Evolutionary conservation across 2,329 filamentous ascomycete genomes (phyloP), one percentile per base, ranked within the genome.

Genomic region (Calycina herbarum): DNA sequence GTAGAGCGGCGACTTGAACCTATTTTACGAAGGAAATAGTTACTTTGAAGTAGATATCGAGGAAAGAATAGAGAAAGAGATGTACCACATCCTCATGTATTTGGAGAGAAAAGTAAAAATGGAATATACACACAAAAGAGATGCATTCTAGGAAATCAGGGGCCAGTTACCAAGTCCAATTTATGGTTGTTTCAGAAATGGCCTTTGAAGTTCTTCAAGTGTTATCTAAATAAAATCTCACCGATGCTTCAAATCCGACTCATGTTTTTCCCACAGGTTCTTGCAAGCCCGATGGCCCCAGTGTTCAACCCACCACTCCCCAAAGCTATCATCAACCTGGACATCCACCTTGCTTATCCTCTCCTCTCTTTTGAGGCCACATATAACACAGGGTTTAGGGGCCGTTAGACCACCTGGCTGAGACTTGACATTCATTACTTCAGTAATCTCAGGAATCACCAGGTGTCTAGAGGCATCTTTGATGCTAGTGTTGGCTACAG

Each of bases 291-390:
- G 81, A 78, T 94, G 91, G 0, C 90, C 92, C 90, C 93, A 94
- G 76, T 94, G 89, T 57, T 97, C 93, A 54, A 90, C 82, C 94
- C 94, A 98, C 92, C 93, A 98, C 80, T 98, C 94, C 13, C 93
- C 93, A 81, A 97, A 97, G 76, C 91, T 93, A 77, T 98, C 94
- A 73, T 94, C 89, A 8, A 96, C 81, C 73, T 89, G 83, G 62
- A 88, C 79, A 75, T 89, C 85, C 40, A 95, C 85, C 74, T 89
- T 92, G 24, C 80, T 77, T 11, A 97, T 82, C 60, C 94, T 85
- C 79, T 98, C 94, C 51, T 97, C 93, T 69, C 94, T 83, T 79
- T 92, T 95, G 69, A 98, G 78, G 0, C 94, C 94, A 77, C 94
- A 98, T 38, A 98, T 81, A 61, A 94, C 85, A 78, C 94, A 98